Conservation (phyloP, 495 filamentous ascomycete species). For the Letharia columbiana region DNA sequence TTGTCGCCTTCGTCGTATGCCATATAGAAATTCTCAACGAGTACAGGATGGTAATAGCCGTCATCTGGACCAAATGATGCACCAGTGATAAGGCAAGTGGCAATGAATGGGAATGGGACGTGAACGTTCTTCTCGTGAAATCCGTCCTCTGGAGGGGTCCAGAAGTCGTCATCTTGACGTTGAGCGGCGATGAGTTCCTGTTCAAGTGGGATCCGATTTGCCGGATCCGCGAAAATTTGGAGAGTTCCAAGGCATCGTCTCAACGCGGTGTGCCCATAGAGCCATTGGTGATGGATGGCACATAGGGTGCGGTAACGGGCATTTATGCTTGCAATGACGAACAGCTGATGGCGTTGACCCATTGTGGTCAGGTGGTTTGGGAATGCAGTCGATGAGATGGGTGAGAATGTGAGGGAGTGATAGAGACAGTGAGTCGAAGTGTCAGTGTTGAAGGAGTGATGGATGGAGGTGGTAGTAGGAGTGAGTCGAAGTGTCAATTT, state of each 20-base stretch:
- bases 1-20: conserved; percentile 17
- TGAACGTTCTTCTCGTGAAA: too few species aligned
- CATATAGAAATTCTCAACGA: conserved; percentile 15
- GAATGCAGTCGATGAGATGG: too few species aligned
- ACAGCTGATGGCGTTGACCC: conserved; percentile 16
- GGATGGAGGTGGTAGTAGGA: too few species aligned
- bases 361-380: too few species aligned
- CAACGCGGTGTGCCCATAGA: conserved; percentile 13
- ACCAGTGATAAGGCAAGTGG: too few species aligned
- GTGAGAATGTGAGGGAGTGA: too few species aligned
- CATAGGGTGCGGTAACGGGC: conserved; percentile 19
- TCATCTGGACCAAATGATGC: too few species aligned
- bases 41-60: too few species aligned
- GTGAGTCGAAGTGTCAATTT: too few species aligned
- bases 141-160: too few species aligned
- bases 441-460: background rate
- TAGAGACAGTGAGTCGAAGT: background rate
- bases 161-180: background rate
- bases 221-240: conserved; percentile 1
- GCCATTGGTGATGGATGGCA: conserved; percentile 15
- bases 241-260: conserved; percentile 15
- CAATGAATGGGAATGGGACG: too few species aligned
- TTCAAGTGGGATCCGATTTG: conserved; percentile 15
- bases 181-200: conserved; percentile 17
- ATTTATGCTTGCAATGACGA: conserved; percentile 18